These are phyloP conservation scores for Phytophthora cactorum DNA, from an alignment of 352 stramenopile genomes.

Conservation along the genomic window DNA sequence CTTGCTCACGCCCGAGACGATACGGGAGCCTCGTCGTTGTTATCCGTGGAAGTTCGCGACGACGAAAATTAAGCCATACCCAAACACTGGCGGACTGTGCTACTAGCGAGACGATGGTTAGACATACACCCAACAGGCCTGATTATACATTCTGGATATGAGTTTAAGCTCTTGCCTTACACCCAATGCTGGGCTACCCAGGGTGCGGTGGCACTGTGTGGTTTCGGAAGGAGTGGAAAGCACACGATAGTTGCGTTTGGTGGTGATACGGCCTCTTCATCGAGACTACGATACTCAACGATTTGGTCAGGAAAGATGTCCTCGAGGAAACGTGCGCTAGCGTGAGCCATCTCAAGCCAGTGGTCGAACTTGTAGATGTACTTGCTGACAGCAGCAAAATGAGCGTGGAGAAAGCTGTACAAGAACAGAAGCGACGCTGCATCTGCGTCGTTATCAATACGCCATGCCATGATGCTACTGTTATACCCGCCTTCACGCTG, in stretches of 20 bases:
- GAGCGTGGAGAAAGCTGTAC: constrained; percentile 45
- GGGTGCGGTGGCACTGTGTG: constrained; percentile 50
- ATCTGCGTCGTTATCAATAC: constrained; percentile 14
- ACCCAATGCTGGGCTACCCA: constrained; percentile 66
- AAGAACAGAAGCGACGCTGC: constrained; percentile 27
- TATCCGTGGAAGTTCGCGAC: constrained; percentile 41
- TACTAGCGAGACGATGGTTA: constrained; percentile 14
- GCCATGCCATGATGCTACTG: constrained; percentile 78
- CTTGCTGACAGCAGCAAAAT: constrained; percentile 45
- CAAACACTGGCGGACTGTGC: background rate
- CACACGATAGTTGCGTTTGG: constrained; percentile 61
- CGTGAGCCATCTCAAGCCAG: constrained; percentile 79
- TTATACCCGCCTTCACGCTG: constrained; percentile 67
- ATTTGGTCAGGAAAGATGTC: constrained; percentile 53
- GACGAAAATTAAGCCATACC: constrained; percentile 32
- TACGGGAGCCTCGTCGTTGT: constrained; percentile 30
- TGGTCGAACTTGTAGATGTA: constrained; percentile 91
- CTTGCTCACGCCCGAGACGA: constrained; percentile 55
- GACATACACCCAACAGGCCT: constrained; percentile 11
- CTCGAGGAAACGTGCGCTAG: constrained; percentile 45
- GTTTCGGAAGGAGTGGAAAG: constrained; percentile 84
- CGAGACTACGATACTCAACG: constrained; percentile 73
- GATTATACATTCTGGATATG: constrained; percentile 1
- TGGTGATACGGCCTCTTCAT: constrained; percentile 16
- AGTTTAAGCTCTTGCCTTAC: constrained; percentile 8